These are phyloP conservation scores for Cardamine resedifolia DNA, from an alignment of 345 rosid genomes.

Conservation along the genomic window DNA sequence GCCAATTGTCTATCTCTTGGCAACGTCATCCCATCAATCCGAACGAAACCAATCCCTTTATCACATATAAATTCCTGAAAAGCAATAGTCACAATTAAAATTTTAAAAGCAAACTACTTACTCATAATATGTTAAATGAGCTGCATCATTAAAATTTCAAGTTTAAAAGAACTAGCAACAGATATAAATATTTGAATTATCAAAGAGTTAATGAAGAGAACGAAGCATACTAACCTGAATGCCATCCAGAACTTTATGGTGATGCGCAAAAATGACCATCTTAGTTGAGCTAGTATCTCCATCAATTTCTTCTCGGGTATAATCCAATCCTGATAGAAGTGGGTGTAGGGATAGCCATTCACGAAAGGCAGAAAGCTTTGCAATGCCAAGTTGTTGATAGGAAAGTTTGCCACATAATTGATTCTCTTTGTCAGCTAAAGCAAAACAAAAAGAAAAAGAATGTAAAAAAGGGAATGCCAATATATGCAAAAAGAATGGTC, in stretches of 20 bases:
- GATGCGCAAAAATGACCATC: slow-evolving; percentile 95
- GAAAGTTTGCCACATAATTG: slow-evolving; percentile 51
- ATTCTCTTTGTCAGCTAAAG: slow-evolving; percentile 45
- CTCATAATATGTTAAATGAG: slow-evolving; percentile 8
- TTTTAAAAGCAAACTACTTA: slow-evolving; percentile 12
- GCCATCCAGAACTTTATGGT: slow-evolving; percentile 90
- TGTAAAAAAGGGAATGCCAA: not conserved
- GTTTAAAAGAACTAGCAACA: slow-evolving; percentile 17
- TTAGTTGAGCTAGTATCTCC: slow-evolving; percentile 49
- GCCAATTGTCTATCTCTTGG: slow-evolving; percentile 89
- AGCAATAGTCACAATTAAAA: slow-evolving; percentile 9
- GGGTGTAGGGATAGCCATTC: slow-evolving; percentile 92
- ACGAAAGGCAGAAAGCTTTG: slow-evolving; percentile 77
- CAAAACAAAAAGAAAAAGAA: slow-evolving; percentile 14
- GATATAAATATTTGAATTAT: not conserved
- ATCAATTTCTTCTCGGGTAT: slow-evolving; percentile 47
- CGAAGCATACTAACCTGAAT: slow-evolving; percentile 62
- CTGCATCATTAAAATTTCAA: slow-evolving; percentile 17
- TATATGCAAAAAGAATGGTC: slow-evolving; percentile 7
- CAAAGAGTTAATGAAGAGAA: slow-evolving; percentile 1
- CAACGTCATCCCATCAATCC: slow-evolving; percentile 92
- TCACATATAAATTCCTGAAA: slow-evolving; percentile 79
- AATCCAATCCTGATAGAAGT: slow-evolving; percentile 52
- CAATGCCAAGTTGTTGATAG: slow-evolving; percentile 86
- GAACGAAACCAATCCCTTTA: slow-evolving; percentile 78